Evolutionary conservation across 2,329 filamentous ascomycete species (phyloP), one percentile per base, ranked within the genome.

Genomic region (Nothomitra cinnamomea): DNA sequence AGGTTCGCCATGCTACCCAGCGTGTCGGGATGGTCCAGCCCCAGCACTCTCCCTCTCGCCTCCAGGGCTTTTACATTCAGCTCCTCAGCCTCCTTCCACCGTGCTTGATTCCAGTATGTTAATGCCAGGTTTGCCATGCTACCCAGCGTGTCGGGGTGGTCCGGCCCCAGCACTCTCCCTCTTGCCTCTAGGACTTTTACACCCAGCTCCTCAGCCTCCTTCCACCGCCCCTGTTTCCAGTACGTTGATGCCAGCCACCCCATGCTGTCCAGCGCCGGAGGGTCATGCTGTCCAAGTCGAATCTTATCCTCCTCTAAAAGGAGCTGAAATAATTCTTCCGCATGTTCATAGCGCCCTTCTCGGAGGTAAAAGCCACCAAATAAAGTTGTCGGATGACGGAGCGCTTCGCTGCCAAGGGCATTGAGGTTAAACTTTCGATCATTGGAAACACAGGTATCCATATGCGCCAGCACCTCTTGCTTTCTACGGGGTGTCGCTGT

Each of bases 311-410:
- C 17, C 42, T 17, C 7, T 24, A 47, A 47, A 7, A 47, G 7
- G 21, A 7, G n/a, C 21, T 47, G n/a, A 17, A 47, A 47, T 47
- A 47, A 47, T 10, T 47, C 21, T 17, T 47, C n/a, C 17, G 42
- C 42, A 10, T 8, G n/a, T 24, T 19, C 21, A 17, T 47, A 47
- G 7, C 42, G 42, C 7, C 42, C 42, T 7, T 47, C 7, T 7
- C n/a, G 21, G n/a, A 5, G 17, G 49, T 54, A 54, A 51, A 52
- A 54, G n/a, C 32, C n/a, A 17, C 43, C 53, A 52, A 54, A 54
- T 38, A 15, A 38, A 38, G 7, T 15, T 7, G 35, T 38, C 7
- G 7, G 35, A 7, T 38, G 7, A 15, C 45, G 51, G 25, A 54
- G 36, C 32, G 49, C 10, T 3, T 25, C 45, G 28, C 53, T 32